A percentile compares a stretch with the other conserved stretches of the same genome.
Conservation (phyloP, 2,329 filamentous ascomycete genomes). For the Fusarium devonianum region DNA sequence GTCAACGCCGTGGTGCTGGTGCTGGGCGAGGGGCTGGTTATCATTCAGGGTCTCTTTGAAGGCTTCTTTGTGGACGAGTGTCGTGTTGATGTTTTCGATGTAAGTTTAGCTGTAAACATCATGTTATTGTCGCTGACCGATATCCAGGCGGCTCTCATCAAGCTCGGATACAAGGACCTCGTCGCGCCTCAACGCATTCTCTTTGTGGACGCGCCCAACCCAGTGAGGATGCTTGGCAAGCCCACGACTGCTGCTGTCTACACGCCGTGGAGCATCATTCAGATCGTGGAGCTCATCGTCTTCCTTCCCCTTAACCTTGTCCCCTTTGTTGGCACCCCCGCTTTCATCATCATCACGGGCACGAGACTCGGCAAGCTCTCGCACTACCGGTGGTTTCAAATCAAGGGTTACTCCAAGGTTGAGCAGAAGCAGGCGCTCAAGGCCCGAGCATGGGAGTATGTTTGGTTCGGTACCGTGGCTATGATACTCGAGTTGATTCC, state of each 20-base stretch:
- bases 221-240: slow-evolving; percentile 82
- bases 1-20: slow-evolving; percentile 87
- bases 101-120: slow-evolving; percentile 48
- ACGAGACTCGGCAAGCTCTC: slow-evolving; percentile 87
- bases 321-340: slow-evolving; percentile 79
- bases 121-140: slow-evolving; percentile 11
- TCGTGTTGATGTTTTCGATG: slow-evolving; percentile 84
- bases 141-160: slow-evolving; percentile 73
- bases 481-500: slow-evolving; percentile 88
- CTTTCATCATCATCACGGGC: slow-evolving; percentile 89
- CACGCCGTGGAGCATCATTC: slow-evolving; percentile 87
- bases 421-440: slow-evolving; percentile 75
- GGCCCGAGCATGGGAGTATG: slow-evolving; percentile 78
- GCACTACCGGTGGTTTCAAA: slow-evolving; percentile 88
- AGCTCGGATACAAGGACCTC: slow-evolving; percentile 73
- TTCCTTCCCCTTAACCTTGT: slow-evolving; percentile 87
- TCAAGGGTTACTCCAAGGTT: slow-evolving; percentile 76
- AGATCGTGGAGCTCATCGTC: slow-evolving; percentile 83
- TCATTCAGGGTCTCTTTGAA: slow-evolving; percentile 74
- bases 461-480: slow-evolving; percentile 90
- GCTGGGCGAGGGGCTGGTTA: slow-evolving; percentile 80
- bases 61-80: slow-evolving; percentile 83
- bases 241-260: slow-evolving; percentile 80
- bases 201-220: slow-evolving; percentile 71
- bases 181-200: slow-evolving; percentile 71